A percentile compares a stretch with the other conserved stretches of the same genome.
Evolutionary conservation across 768 basidiomycete genomes (phyloP).

Genomic region (Mycena galericulata): DNA sequence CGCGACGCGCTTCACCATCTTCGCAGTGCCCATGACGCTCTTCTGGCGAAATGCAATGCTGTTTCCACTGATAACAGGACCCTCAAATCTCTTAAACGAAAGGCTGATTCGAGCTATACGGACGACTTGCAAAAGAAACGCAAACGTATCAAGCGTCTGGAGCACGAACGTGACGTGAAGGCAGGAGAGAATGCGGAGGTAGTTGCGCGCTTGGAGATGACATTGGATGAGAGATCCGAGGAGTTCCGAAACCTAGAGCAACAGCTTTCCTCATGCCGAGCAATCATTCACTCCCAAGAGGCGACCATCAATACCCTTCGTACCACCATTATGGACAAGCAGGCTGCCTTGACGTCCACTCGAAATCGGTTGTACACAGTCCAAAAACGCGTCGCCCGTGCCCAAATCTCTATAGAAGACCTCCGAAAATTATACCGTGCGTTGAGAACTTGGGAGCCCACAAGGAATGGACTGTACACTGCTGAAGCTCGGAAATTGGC

Average conservation of each 20-base stretch:
- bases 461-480: background rate
- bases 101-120: background rate
- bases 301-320: background rate
- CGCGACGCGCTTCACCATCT: background rate
- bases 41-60: background rate
- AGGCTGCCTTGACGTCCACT: background rate
- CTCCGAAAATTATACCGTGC: background rate
- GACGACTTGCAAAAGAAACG: background rate
- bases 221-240: background rate
- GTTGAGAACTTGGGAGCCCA: background rate
- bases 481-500: background rate
- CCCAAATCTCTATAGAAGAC: background rate
- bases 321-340: background rate
- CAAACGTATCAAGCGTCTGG: background rate
- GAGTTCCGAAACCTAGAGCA: background rate
- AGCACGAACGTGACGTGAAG: background rate
- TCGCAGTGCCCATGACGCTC: background rate
- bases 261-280: background rate
- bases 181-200: background rate
- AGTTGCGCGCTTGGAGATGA: background rate
- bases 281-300: background rate
- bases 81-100: background rate
- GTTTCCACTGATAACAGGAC: background rate
- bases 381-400: background rate
- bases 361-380: background rate